phyloP scores from a whole-genome alignment of 140 eudicot genomes.

The Senecio squalidus region DNA sequence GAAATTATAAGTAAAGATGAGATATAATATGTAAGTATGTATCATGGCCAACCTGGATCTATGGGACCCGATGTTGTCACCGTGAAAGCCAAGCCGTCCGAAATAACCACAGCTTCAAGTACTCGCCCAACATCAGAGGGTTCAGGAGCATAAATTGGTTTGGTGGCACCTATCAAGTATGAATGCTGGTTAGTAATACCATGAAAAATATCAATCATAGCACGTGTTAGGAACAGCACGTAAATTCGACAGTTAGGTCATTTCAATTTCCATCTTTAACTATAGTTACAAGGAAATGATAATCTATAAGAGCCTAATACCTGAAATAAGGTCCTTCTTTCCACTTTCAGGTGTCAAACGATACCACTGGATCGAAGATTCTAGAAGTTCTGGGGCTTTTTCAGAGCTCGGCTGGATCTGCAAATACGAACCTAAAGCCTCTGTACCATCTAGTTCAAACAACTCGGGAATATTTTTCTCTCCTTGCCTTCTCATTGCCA shows the following conservation, averaged over 20 bases:
- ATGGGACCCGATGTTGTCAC: conserved; percentile 78
- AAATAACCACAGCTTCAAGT: conserved; percentile 53
- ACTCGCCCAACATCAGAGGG: conserved; percentile 86
- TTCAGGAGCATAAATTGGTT: conserved; percentile 88
- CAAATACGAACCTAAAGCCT: conserved; percentile 75
- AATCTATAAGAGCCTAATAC: conserved; percentile 25
- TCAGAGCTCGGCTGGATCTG: conserved; percentile 52
- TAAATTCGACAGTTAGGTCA: not conserved
- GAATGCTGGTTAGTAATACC: not conserved
- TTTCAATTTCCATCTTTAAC: not conserved
- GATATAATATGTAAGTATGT: not conserved
- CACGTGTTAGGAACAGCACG: not conserved
- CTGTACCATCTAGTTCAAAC: conserved; percentile 79
- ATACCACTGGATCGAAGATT: conserved; percentile 87
- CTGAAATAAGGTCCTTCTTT: conserved; percentile 78
- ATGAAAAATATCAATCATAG: not conserved
- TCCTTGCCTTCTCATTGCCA: conserved; percentile 62
- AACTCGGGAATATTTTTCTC: conserved; percentile 34
- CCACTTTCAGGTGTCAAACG: conserved; percentile 62
- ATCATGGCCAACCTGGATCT: conserved; percentile 71
- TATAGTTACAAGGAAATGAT: not conserved
- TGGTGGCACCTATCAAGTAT: conserved; percentile 67
- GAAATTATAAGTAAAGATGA: not conserved
- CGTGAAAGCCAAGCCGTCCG: conserved; percentile 30
- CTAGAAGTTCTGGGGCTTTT: conserved; percentile 60